These are phyloP conservation scores for Zalerion maritima DNA, from an alignment of 495 filamentous ascomycete species.

Conservation along the genomic window DNA sequence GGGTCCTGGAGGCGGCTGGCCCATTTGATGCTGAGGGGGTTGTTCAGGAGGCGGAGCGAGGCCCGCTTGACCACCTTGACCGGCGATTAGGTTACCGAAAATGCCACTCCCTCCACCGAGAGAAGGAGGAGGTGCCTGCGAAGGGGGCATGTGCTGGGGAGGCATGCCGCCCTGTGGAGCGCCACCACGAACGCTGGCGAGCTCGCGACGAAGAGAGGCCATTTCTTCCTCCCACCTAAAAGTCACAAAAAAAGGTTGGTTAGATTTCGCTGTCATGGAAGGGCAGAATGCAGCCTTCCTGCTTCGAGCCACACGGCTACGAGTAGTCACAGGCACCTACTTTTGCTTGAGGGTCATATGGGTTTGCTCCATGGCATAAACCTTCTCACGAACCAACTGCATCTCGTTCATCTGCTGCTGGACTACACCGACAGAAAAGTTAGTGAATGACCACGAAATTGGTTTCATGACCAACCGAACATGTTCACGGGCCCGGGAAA, in stretches of 20 bases:
- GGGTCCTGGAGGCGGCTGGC: conserved; percentile 46
- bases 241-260: no score
- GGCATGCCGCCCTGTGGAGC: conserved; percentile 47
- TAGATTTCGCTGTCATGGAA: no score
- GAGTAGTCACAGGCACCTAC: conserved; percentile 46
- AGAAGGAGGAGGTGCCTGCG: conserved; percentile 68
- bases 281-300: no score
- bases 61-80: conserved; percentile 66
- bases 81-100: conserved; percentile 92
- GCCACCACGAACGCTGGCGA: conserved; percentile 54
- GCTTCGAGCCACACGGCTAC: no score
- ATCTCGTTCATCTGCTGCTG: conserved; percentile 80
- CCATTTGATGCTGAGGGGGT: conserved; percentile 43
- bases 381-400: conserved; percentile 78
- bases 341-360: conserved; percentile 79
- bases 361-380: conserved; percentile 76
- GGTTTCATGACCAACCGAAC: conserved; percentile 6
- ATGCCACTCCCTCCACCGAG: conserved; percentile 89
- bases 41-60: conserved; percentile 78
- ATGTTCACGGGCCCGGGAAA: background rate
- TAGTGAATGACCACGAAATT: no score
- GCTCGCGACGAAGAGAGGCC: conserved; percentile 65
- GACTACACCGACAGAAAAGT: conserved; percentile 44
- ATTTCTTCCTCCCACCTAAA: conserved; percentile 95
- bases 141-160: conserved; percentile 59